Percentiles rank a stretch among this genome's conserved stretches.
Evolutionary conservation across 768 basidiomycete genomes (phyloP).

Genomic region (Tricholomella constricta): DNA sequence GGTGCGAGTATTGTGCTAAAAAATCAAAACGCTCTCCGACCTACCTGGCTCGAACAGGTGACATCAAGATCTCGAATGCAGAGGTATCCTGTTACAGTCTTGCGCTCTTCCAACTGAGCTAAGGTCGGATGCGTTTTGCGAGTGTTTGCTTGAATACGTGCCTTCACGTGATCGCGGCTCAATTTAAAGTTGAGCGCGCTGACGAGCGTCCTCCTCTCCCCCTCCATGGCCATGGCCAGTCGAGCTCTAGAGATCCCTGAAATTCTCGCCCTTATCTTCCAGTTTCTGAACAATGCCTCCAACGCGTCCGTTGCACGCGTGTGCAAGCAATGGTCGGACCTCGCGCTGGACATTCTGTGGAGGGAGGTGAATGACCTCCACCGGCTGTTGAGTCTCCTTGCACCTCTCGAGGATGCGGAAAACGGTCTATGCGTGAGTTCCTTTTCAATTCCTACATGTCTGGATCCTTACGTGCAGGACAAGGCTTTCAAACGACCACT

Average conservation of each 20-base stretch:
- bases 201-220: too few relatives aligned
- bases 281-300: constrained; percentile 40
- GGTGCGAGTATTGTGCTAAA: too few relatives aligned
- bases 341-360: constrained; percentile 63
- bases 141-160: too few relatives aligned
- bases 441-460: background rate
- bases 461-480: background rate
- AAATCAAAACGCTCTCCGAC: too few relatives aligned
- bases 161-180: too few relatives aligned
- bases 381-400: constrained; percentile 50
- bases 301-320: constrained; percentile 52
- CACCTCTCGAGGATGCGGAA: constrained; percentile 36
- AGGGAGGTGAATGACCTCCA: constrained; percentile 47
- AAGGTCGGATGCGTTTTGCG: too few relatives aligned
- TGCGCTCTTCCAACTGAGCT: constrained; percentile 50
- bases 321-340: constrained; percentile 60
- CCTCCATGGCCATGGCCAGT: too few relatives aligned
- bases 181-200: too few relatives aligned
- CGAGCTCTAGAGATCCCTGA: constrained; percentile 59
- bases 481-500: constrained; percentile 49
- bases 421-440: constrained; percentile 27
- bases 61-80: too few relatives aligned
- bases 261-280: constrained; percentile 58
- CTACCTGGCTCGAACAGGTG: too few relatives aligned
- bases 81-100: constrained; percentile 38